Percentiles rank a stretch among this genome's conserved stretches.
phyloP scores from a whole-genome alignment of 139 green algal genomes.

The Ettlia oleoabundans region DNA sequence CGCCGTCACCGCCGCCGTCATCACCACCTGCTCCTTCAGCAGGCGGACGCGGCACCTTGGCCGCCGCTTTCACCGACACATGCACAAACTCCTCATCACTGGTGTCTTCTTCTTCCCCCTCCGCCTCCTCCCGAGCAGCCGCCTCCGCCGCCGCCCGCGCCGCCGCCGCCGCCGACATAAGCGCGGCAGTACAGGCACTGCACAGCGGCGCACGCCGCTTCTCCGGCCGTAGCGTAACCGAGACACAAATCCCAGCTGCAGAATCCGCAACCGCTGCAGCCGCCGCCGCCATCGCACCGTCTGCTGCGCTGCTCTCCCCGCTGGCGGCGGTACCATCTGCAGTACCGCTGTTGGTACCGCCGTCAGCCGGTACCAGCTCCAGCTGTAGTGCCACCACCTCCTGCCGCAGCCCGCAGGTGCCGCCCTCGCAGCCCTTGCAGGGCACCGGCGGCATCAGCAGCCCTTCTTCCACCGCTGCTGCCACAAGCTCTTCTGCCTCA shows the following conservation, averaged over 20 bases:
- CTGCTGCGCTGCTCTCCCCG: neutral
- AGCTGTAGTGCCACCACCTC: neutral
- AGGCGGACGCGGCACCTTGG: neutral
- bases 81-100: constrained; percentile 19
- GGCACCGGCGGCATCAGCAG: constrained; percentile 24
- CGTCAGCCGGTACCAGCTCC: neutral
- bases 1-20: neutral
- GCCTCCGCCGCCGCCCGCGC: constrained; percentile 1
- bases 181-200: neutral
- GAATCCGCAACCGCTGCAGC: no score
- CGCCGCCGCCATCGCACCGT: neutral
- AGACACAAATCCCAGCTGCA: no score
- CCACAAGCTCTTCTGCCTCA: constrained; percentile 10
- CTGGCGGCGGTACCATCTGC: neutral
- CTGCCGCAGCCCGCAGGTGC: neutral
- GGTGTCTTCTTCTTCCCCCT: constrained; percentile 4
- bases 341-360: neutral
- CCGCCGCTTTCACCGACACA: neutral
- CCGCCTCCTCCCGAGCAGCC: neutral
- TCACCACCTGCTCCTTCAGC: no score
- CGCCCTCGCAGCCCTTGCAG: constrained; percentile 19
- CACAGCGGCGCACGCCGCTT: neutral
- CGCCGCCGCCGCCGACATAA: constrained; percentile 9
- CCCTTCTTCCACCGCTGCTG: constrained; percentile 15
- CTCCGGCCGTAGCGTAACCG: neutral